Base-by-base conservation (phyloP, 179 eudicot genomes). In the Spinacia oleracea region DNA sequence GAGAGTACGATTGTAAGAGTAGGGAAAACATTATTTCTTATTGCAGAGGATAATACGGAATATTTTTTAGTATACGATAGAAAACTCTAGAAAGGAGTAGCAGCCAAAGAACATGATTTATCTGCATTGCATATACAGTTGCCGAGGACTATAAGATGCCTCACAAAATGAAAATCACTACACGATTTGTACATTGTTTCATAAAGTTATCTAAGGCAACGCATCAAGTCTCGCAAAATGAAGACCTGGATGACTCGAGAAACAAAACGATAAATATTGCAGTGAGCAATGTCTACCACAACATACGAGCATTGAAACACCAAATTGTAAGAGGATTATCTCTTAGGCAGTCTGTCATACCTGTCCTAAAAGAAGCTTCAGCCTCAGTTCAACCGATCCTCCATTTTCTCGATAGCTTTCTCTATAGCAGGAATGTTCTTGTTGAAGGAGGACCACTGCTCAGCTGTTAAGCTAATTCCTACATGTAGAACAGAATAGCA, bases 391-490 rank as follows among this genome's bases (percentile, higher is more conserved):
- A 79, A 77, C 80, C 91, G 79, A 11, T 85, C 84, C 80, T 91
- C 88, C 93, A 94, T 88, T 82, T 88, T 90, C 80, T 74, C 76
- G 81, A 94, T 90, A 72, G 97, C 98, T 78, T 93, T 81, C 82
- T 93, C 97, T 68, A 94, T 91, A 59, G 83, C 93, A 74, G 98
- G 91, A 51, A 93, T 84, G 72, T 85, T 90, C 86, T 94, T 89
- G 79, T 75, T 85, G 83, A 94, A 91, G 51, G 88, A 6, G 11
- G 92, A 77, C 98, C 98, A 94, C 80, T 94, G 98, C 72, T 91
- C 97, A 14, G 93, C 73, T 10, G 97, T 87, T 88, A 94, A 86
- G 89, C 97, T 91, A 81, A 94, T 94, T 48, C 97, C 98, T 94
- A 84, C 58, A 70, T 16, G 56, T 25, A 23, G 12, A 53, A 48